Evolutionary conservation across 1,139 yeast genomes (phyloP).

Genomic region (Pichia sp.): DNA sequence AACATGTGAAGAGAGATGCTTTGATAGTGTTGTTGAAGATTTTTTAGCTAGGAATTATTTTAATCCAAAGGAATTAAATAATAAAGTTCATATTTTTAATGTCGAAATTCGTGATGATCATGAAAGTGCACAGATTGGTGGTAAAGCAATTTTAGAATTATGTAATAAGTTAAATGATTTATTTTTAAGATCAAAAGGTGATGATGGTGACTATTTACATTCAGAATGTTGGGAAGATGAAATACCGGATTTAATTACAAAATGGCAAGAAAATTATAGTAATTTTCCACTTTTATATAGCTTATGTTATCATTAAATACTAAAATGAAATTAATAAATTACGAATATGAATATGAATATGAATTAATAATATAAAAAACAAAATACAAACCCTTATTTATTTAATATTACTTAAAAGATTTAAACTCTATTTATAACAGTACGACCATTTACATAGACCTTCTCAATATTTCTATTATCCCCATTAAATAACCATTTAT

Average conservation of each 20-base stretch:
- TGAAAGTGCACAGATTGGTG: constrained; percentile 90
- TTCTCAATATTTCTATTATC: constrained; percentile 80
- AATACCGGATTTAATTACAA: constrained; percentile 61
- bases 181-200: constrained; percentile 26
- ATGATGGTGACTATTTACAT: constrained; percentile 64
- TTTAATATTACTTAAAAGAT: too few relatives aligned
- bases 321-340: too few relatives aligned
- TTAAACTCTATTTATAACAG: constrained; percentile 20
- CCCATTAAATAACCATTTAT: constrained; percentile 93
- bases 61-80: constrained; percentile 47
- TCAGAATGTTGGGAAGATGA: constrained; percentile 83
- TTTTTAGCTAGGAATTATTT: constrained; percentile 57
- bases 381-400: neutral
- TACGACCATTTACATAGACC: constrained; percentile 81
- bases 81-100: constrained; percentile 73
- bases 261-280: constrained; percentile 81
- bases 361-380: too few relatives aligned
- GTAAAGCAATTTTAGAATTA: constrained; percentile 77
- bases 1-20: constrained; percentile 96
- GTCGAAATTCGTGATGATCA: constrained; percentile 95
- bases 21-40: constrained; percentile 94
- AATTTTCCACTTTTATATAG: constrained; percentile 76
- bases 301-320: constrained; percentile 68
- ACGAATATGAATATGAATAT: too few relatives aligned
- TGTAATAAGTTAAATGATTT: constrained; percentile 52